Conservation (phyloP, 352 stramenopile genomes). For the Pythium insidiosum region DNA sequence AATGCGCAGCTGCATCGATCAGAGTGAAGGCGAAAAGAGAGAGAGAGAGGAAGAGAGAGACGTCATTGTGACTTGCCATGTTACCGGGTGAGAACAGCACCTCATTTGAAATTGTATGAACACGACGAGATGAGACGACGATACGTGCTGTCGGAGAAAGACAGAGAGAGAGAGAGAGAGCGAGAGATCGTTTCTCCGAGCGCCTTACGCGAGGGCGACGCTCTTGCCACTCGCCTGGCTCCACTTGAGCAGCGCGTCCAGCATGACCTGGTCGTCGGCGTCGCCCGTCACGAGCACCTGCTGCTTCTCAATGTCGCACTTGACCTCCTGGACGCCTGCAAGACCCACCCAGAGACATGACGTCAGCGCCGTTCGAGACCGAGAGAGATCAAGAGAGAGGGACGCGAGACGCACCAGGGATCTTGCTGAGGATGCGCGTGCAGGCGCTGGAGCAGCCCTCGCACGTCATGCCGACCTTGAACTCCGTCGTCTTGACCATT, state of each 20-base stretch:
- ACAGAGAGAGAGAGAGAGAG: not conserved
- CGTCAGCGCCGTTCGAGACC: too few species aligned
- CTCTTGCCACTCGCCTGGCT: constrained; percentile 83
- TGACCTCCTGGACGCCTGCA: constrained; percentile 70
- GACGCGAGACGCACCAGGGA: constrained; percentile 64
- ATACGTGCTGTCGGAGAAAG: not conserved
- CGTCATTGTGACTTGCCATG: too few species aligned
- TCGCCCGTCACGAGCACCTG: constrained; percentile 77
- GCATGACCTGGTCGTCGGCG: constrained; percentile 69
- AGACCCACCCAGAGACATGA: too few species aligned
- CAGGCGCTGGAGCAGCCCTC: constrained; percentile 84
- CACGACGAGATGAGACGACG: too few species aligned
- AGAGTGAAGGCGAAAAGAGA: not conserved
- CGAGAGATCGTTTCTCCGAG: not conserved
- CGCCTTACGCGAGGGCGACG: constrained; percentile 61
- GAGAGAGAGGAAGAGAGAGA: not conserved
- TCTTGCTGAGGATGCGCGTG: constrained; percentile 87
- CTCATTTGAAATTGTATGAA: too few species aligned
- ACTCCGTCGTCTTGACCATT: constrained; percentile 34
- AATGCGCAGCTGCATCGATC: not conserved
- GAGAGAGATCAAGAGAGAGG: not conserved
- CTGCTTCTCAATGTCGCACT: constrained; percentile 85
- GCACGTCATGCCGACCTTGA: constrained; percentile 89
- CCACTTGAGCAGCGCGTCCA: constrained; percentile 85
- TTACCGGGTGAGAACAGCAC: too few species aligned